A percentile compares a stretch with the other conserved stretches of the same genome.
Conservation (phyloP, 768 basidiomycete genomes). For the Podaxis rugospora region DNA sequence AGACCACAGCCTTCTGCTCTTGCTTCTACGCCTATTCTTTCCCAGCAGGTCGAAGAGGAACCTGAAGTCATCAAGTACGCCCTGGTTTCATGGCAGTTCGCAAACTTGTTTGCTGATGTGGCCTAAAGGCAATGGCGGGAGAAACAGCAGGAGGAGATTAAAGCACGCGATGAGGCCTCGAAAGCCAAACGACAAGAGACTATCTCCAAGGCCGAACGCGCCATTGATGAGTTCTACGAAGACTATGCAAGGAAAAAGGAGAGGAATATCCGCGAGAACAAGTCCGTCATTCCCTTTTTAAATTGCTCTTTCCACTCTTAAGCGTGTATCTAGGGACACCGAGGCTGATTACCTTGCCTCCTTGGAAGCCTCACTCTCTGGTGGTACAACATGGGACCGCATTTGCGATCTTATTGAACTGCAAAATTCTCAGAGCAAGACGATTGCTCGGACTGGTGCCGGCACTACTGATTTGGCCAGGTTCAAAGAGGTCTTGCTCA, state of each 20-base stretch:
- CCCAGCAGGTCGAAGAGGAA: slow-evolving; percentile 72
- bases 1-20: slow-evolving; percentile 69
- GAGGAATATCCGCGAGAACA: slow-evolving; percentile 89
- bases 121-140: slow-evolving; percentile 76
- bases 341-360: slow-evolving; percentile 75
- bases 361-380: slow-evolving; percentile 72
- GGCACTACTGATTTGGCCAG: slow-evolving; percentile 86
- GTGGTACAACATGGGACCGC: slow-evolving; percentile 95
- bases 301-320: neutral
- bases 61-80: slow-evolving; percentile 81
- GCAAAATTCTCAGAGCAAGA: slow-evolving; percentile 97
- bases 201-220: slow-evolving; percentile 75
- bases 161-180: slow-evolving; percentile 75
- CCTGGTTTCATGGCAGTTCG: neutral
- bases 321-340: slow-evolving; percentile 55
- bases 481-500: slow-evolving; percentile 89
- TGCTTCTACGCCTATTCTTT: slow-evolving; percentile 71
- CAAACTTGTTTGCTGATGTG: slow-evolving; percentile 1
- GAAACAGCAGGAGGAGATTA: slow-evolving; percentile 81
- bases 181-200: slow-evolving; percentile 76
- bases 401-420: slow-evolving; percentile 84
- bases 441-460: slow-evolving; percentile 78
- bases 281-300: slow-evolving; percentile 42
- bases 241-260: slow-evolving; percentile 87
- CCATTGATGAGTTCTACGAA: slow-evolving; percentile 90